Conservation (phyloP, 2,329 filamentous ascomycete genomes). For the Tolypocladium endophyticum region DNA sequence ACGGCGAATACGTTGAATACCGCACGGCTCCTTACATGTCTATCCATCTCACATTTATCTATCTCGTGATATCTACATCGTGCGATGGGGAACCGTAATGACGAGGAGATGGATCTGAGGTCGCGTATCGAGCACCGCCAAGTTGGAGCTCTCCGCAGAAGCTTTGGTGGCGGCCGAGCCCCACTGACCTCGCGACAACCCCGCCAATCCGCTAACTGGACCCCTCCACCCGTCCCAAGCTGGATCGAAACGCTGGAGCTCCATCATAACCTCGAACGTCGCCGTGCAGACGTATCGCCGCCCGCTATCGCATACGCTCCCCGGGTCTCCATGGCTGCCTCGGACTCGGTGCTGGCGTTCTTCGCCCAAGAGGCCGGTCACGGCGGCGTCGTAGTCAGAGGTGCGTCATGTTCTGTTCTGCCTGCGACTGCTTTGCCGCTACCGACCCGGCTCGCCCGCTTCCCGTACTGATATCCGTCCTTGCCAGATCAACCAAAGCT, state of each 20-base stretch:
- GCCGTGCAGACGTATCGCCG: not conserved
- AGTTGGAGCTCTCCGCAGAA: not conserved
- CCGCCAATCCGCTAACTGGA: not conserved
- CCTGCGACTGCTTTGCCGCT: not conserved
- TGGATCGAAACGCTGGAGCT: not conserved
- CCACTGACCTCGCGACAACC: not conserved
- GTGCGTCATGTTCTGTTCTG: conserved; percentile 19
- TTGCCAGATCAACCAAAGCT: conserved; percentile 67
- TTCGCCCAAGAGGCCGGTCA: conserved; percentile 36
- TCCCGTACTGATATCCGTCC: not conserved
- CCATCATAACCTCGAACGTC: not conserved
- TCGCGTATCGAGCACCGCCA: not conserved
- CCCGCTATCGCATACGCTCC: not conserved
- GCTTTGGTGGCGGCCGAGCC: not conserved
- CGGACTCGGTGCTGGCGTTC: conserved; percentile 25
- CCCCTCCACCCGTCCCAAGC: not conserved
- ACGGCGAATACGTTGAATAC: no score
- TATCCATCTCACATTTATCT: no score
- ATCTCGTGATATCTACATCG: no score
- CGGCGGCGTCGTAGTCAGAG: conserved; percentile 36
- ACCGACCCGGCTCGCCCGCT: not conserved
- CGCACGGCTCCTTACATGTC: no score
- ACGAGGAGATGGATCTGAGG: no score
- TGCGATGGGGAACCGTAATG: no score
- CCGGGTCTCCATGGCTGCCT: conserved; percentile 23